Conservation (phyloP, 2,329 filamentous ascomycete genomes). For the Rhynchosporium secalis region DNA sequence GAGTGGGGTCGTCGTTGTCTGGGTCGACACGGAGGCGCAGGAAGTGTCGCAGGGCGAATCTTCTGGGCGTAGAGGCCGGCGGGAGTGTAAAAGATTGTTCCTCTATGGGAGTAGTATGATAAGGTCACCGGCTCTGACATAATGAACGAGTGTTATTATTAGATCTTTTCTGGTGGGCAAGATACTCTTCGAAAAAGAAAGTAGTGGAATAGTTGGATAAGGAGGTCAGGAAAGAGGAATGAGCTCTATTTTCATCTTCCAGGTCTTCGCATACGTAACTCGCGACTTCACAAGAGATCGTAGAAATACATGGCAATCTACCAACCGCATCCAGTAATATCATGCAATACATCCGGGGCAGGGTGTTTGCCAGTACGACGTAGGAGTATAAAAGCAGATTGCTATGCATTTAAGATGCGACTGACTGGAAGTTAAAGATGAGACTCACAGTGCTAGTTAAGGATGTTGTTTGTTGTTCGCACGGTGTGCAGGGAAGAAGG, state of each 20-base stretch:
- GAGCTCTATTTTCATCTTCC: conserved; percentile 15
- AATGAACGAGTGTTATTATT: conserved; percentile 33
- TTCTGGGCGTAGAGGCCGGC: conserved; percentile 21
- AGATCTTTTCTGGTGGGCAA: conserved; percentile 16
- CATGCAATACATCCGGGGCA: conserved; percentile 22
- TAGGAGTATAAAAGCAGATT: conserved; percentile 18
- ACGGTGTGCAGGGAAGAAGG: conserved; percentile 23
- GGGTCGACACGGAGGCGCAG: conserved; percentile 48
- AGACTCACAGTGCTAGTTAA: conserved; percentile 22
- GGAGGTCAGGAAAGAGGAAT: conserved; percentile 13
- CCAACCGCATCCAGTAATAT: conserved; percentile 16
- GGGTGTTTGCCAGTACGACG: conserved; percentile 26
- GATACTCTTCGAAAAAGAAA: not conserved
- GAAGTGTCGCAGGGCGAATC: conserved; percentile 34
- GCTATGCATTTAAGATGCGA: conserved; percentile 18
- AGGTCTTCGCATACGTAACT: conserved; percentile 3
- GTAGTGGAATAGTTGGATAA: not conserved
- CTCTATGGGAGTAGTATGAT: conserved; percentile 33
- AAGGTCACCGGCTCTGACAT: conserved; percentile 35
- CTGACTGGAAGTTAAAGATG: conserved; percentile 19
- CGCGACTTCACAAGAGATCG: conserved; percentile 13
- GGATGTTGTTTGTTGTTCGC: conserved; percentile 20
- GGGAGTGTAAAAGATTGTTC: conserved; percentile 36
- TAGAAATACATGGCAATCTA: conserved; percentile 23
- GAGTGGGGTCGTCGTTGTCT: conserved; percentile 55